A percentile compares a stretch with the other conserved stretches of the same genome.
Evolutionary conservation across 1,139 yeast genomes (phyloP).

Genomic region (Kodamaea fungicola): DNA sequence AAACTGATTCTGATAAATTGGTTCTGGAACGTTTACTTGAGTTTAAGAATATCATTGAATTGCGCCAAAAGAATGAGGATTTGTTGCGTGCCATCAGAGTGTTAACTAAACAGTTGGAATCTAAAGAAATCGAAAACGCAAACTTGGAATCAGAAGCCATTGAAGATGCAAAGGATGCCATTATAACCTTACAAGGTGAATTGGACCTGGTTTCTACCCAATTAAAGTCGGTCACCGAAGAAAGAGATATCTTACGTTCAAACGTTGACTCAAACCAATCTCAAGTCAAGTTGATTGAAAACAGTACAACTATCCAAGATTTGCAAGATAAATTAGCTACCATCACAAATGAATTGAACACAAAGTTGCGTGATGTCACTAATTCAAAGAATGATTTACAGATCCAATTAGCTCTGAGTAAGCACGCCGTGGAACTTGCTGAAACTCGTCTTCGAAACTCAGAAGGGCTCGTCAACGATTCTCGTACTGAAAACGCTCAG

Average conservation of each 20-base stretch:
- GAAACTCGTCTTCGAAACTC: slow-evolving; percentile 31
- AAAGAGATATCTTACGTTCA: slow-evolving; percentile 60
- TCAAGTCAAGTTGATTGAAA: slow-evolving; percentile 24
- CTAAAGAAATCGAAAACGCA: slow-evolving; percentile 38
- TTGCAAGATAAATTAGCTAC: slow-evolving; percentile 26
- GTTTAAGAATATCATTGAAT: slow-evolving; percentile 63
- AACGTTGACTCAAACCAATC: slow-evolving; percentile 20
- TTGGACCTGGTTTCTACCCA: slow-evolving; percentile 49
- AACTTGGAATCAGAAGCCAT: slow-evolving; percentile 56
- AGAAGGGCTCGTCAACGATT: slow-evolving; percentile 23
- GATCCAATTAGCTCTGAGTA: slow-evolving; percentile 26
- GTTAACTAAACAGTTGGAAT: slow-evolving; percentile 67
- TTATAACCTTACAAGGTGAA: slow-evolving; percentile 62
- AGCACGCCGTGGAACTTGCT: slow-evolving; percentile 32
- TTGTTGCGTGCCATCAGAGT: slow-evolving; percentile 64
- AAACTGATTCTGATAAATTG: slow-evolving; percentile 65
- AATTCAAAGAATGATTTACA: slow-evolving; percentile 30
- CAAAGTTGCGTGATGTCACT: slow-evolving; percentile 24
- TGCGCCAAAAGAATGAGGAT: slow-evolving; percentile 72
- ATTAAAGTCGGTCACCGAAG: slow-evolving; percentile 53
- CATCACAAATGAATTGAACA: slow-evolving; percentile 23
- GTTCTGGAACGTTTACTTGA: slow-evolving; percentile 72
- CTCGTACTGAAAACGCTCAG: slow-evolving; percentile 23
- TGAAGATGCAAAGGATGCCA: slow-evolving; percentile 75
- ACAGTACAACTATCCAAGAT: slow-evolving; percentile 27